phyloP scores from a whole-genome alignment of 2,329 filamentous ascomycete genomes.

The Cadophora gregata region DNA sequence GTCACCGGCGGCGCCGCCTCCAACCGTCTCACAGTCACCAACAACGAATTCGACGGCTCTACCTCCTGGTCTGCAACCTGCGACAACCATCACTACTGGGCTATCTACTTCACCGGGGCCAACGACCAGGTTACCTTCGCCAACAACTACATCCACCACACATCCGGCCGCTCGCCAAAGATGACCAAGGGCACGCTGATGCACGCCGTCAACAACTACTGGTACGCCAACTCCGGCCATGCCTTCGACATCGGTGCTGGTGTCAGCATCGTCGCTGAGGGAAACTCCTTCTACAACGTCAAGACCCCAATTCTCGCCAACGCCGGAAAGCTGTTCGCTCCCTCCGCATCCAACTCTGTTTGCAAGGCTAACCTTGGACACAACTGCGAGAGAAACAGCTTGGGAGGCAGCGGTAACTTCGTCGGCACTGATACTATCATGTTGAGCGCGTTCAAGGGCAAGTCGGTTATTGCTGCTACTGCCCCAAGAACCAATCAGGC shows the following conservation, averaged over 20 bases:
- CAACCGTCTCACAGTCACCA: conserved; percentile 52
- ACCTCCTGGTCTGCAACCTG: conserved; percentile 52
- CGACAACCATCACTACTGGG: conserved; percentile 55
- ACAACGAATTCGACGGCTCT: conserved; percentile 53
- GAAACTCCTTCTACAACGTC: conserved; percentile 52
- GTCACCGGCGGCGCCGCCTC: conserved; percentile 45
- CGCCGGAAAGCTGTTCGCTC: conserved; percentile 33
- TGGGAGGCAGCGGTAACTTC: conserved; percentile 41
- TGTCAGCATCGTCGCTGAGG: conserved; percentile 49
- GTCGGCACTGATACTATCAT: conserved; percentile 41
- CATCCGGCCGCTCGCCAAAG: conserved; percentile 52
- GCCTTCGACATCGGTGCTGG: conserved; percentile 50
- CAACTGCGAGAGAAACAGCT: conserved; percentile 32
- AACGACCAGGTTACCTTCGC: conserved; percentile 50
- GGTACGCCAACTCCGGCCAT: conserved; percentile 50
- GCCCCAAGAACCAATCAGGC: conserved; percentile 42
- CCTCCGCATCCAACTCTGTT: conserved; percentile 30
- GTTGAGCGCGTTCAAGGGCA: conserved; percentile 42
- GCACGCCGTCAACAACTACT: conserved; percentile 53
- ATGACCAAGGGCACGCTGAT: conserved; percentile 47
- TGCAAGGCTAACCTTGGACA: conserved; percentile 30
- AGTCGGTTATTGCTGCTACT: conserved; percentile 42
- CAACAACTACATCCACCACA: conserved; percentile 53
- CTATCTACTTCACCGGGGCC: conserved; percentile 49
- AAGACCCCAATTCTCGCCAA: conserved; percentile 42